These are phyloP conservation scores for Seminavis robusta DNA, from an alignment of 108 stramenopile genomes.

Conservation along the genomic window DNA sequence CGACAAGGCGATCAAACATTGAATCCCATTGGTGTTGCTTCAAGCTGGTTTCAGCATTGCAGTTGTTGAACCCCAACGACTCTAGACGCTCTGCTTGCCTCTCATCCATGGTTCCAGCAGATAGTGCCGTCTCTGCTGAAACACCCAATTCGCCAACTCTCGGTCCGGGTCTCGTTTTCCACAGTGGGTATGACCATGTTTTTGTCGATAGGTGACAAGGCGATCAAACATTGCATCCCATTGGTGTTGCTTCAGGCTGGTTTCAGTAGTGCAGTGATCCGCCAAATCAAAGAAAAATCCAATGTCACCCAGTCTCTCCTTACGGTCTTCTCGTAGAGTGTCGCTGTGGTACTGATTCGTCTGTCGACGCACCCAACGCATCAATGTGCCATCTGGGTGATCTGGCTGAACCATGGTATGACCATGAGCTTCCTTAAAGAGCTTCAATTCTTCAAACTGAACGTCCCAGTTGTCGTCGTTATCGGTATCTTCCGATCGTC, in stretches of 20 bases:
- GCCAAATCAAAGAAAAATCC: conserved; percentile 20
- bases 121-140: conserved; percentile 1
- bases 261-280: too few species aligned
- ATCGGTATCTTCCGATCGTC: too few species aligned
- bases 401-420: conserved; percentile 31
- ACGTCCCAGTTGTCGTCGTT: conserved; percentile 11
- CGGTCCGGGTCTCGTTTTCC: conserved; percentile 37
- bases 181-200: conserved; percentile 30
- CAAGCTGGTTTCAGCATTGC: too few species aligned
- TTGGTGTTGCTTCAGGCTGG: too few species aligned
- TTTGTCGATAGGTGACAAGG: not conserved
- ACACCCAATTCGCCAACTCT: conserved; percentile 42
- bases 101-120: too few species aligned
- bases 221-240: conserved; percentile 11
- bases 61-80: too few species aligned
- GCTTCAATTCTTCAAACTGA: conserved; percentile 13
- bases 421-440: conserved; percentile 21
- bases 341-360: not conserved
- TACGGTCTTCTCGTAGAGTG: too few species aligned
- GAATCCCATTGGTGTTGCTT: conserved; percentile 18
- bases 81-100: too few species aligned
- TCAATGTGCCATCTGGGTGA: conserved; percentile 17
- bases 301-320: conserved; percentile 8
- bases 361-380: conserved; percentile 25
- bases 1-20: conserved; percentile 1